Conservation (phyloP, 2,329 filamentous ascomycete species). For the Mariannaea sp. region DNA sequence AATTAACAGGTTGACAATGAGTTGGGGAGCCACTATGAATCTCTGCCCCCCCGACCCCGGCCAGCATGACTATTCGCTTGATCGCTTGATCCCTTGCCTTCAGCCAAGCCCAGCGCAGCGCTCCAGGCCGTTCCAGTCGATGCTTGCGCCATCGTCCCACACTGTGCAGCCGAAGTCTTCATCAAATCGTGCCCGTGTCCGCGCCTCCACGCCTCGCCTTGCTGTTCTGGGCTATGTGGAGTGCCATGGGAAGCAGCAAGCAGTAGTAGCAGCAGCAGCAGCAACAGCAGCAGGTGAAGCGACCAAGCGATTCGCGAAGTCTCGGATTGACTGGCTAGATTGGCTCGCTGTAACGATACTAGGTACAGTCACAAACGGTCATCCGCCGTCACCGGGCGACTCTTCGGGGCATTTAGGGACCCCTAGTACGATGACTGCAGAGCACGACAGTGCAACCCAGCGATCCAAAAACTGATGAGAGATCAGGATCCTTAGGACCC, state of each 20-base stretch:
- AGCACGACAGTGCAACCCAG: neutral
- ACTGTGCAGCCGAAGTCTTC: conserved; percentile 38
- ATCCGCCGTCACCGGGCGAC: conserved; percentile 2
- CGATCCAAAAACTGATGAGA: no score
- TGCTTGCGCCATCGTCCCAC: conserved; percentile 41
- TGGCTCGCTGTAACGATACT: conserved; percentile 15
- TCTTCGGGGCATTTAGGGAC: conserved; percentile 1
- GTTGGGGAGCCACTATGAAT: conserved; percentile 15
- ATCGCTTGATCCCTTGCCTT: conserved; percentile 29
- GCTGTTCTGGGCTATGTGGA: conserved; percentile 30
- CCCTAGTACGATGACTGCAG: conserved; percentile 1
- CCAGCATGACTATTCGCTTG: conserved; percentile 36
- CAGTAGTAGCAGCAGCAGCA: no score
- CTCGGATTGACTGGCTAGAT: conserved; percentile 23
- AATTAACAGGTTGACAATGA: conserved; percentile 11
- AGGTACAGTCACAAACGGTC: conserved; percentile 12
- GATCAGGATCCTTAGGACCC: no score
- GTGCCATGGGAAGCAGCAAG: conserved; percentile 13
- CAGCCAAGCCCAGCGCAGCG: conserved; percentile 27
- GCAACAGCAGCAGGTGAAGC: conserved; percentile 19
- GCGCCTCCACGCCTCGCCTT: conserved; percentile 37
- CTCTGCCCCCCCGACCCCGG: conserved; percentile 4
- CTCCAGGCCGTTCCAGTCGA: conserved; percentile 34
- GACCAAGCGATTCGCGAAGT: conserved; percentile 20
- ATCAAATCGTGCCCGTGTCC: conserved; percentile 35